Base-by-base conservation (phyloP, 1,284 basidiomycete species). In the Cryptococcus neoformans region DNA sequence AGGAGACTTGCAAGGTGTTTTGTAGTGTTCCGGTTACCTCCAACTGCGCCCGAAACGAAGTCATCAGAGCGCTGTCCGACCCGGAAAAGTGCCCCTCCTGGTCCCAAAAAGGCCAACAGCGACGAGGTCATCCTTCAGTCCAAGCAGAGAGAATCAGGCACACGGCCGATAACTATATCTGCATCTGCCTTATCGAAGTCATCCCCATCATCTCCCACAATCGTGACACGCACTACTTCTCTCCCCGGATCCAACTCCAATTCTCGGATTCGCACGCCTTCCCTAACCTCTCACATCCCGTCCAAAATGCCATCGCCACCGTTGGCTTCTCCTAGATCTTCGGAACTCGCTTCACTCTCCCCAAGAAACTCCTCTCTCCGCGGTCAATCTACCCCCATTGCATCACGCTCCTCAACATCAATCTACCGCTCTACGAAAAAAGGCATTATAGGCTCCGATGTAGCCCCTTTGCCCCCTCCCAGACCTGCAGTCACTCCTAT, bases 1-100 rank as follows among this genome's bases (percentile, higher is more conserved):
- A 60, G 67, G 36, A 60, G 61, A 16, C 55, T 72, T 4, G 67
- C 65, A 12, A 58, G 65, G 46, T 70, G 69, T 49, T 75, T 75
- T 48, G 53, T 75, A 9, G 60, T 63, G 6, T 49, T 75, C 12
- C 61, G 59, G 34, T 28, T 72, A 2, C 28, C 28, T 28, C 64
- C 61, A 34, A 11, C 14, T 10, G 21, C 9, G 6, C 5, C 14
- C 2, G 35, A 14, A 40, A 7, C 17, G 11, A 36, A 50, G n/a
- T 14, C 28, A 11, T 40, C 12, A 44, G 21, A 21, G 6, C 4
- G 42, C 14, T 17, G 42, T 4, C 28, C 28, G 28, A 28, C 28
- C 28, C 28, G 21, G 21, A 28, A 44, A 44, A 21, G 40, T 12
- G n/a, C n/a, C 3, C 5, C 11, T 44, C 28, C 42, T 17, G 10